Base-by-base conservation (phyloP, 202 grass and related monocot genomes). In the Setaria viridis region DNA sequence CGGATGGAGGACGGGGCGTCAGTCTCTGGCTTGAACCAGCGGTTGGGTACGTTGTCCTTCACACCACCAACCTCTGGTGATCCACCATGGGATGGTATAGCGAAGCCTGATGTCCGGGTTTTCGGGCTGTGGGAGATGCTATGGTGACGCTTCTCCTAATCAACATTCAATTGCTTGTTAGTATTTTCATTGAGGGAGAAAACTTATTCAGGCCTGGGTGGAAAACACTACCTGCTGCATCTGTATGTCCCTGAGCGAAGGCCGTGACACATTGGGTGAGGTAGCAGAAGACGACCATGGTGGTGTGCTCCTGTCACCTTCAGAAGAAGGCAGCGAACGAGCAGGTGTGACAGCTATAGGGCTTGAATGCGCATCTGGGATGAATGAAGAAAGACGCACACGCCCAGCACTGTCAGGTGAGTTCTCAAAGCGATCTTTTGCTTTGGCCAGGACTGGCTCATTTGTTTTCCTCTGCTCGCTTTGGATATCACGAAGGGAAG, bases 191-290 rank as follows among this genome's bases (percentile, higher is more conserved):
- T 1, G 2, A 17, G n/a, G 25, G 6, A 54, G 5, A 77, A 30
- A 60, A 8, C 2, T 21, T 20, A 43, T 48, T 29, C 55, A 25
- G 12, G 6, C 30, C 15, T 33, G 32, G 13, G 62, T 58, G 66
- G 67, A 80, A 70, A 77, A 69, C 19, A 10, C 16, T 87, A 98
- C 97, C 97, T 99, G 97, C 72, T 99, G 97, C 87, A 94, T 93
- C 60, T 99, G 97, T 87, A 99, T 99, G 82, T 94, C 92, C 90
- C 93, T 92, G 37, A 99, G 91, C 11, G 97, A 99, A 55, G 97
- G 97, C 53, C 87, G 86, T 5, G 80, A 93, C 17, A 88, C 16
- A 19, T 62, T 91, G 65, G 94, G 97, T 45, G 97, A 96, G 60
- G 77, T 94, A 80, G 80, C 92, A n/a, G 89, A 90, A 62, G 94